Evolutionary conservation across 768 basidiomycete species (phyloP).

Genomic region (Leccinum uliginosum): DNA sequence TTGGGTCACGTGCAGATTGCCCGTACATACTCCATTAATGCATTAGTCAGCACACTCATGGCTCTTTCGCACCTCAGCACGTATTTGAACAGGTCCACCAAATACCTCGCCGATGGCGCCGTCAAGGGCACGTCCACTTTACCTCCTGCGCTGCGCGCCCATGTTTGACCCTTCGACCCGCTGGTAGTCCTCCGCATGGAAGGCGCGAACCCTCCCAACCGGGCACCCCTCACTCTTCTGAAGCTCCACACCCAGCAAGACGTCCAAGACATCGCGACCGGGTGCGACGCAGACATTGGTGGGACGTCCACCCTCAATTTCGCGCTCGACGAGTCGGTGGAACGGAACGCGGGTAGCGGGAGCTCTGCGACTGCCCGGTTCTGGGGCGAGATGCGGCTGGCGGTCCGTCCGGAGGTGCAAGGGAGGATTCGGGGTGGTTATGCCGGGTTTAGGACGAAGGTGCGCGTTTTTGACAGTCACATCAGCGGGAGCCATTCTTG

Average conservation of each 20-base stretch:
- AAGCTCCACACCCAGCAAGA: slow-evolving; percentile 58
- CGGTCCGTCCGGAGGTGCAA: slow-evolving; percentile 62
- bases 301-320: slow-evolving; percentile 76
- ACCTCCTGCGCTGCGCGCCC: neutral
- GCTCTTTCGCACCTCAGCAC: slow-evolving; percentile 20
- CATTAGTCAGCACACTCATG: slow-evolving; percentile 17
- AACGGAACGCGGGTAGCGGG: slow-evolving; percentile 42
- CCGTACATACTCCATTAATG: no score
- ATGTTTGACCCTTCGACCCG: slow-evolving; percentile 12
- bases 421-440: slow-evolving; percentile 79
- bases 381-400: slow-evolving; percentile 74
- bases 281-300: slow-evolving; percentile 88
- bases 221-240: slow-evolving; percentile 61
- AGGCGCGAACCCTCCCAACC: slow-evolving; percentile 61
- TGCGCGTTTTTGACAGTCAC: slow-evolving; percentile 25
- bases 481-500: neutral
- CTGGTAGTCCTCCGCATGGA: slow-evolving; percentile 66
- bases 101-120: slow-evolving; percentile 37
- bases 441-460: slow-evolving; percentile 87
- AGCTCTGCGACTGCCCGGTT: slow-evolving; percentile 60
- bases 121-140: slow-evolving; percentile 36
- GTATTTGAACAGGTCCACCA: slow-evolving; percentile 38
- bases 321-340: slow-evolving; percentile 56
- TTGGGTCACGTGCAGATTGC: no score
- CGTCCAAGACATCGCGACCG: slow-evolving; percentile 62